Evolutionary conservation across 2,329 filamentous ascomycete species (phyloP).

Genomic region (Colletotrichum sp.): DNA sequence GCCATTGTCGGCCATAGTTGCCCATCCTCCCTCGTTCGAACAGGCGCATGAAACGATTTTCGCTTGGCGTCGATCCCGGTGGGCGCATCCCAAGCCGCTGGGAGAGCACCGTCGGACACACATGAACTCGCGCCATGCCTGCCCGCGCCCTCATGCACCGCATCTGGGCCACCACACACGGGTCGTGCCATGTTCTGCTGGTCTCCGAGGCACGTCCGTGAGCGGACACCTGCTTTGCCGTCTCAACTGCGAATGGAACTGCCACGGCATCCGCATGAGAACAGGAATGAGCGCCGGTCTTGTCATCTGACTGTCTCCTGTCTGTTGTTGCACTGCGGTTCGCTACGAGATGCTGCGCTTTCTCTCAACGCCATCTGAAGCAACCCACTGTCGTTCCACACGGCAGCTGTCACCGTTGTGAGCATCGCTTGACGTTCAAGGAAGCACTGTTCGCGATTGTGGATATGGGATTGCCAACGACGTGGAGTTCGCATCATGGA

Average conservation of each 20-base stretch:
- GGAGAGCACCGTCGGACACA: background rate
- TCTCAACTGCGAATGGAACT: background rate
- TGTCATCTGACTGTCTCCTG: slow-evolving; percentile 14
- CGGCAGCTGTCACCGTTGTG: slow-evolving; percentile 2
- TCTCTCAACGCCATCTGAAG: slow-evolving; percentile 11
- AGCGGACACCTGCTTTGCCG: background rate
- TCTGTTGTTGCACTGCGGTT: background rate
- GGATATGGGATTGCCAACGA: background rate
- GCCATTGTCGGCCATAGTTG: background rate
- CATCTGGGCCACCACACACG: background rate
- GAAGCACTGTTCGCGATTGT: background rate
- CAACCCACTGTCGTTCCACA: background rate
- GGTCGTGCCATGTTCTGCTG: background rate
- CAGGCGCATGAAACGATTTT: slow-evolving; percentile 5
- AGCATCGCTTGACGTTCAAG: background rate
- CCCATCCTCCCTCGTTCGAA: background rate
- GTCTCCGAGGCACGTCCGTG: background rate
- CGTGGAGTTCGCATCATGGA: background rate
- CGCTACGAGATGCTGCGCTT: slow-evolving; percentile 3
- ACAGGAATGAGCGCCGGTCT: background rate
- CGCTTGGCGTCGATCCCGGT: background rate
- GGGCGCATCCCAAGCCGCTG: background rate
- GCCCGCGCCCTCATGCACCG: background rate
- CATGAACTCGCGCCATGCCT: background rate
- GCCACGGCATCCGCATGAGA: background rate